Conservation (phyloP, 495 filamentous ascomycete species). For the Podospora pseudoanserina region DNA sequence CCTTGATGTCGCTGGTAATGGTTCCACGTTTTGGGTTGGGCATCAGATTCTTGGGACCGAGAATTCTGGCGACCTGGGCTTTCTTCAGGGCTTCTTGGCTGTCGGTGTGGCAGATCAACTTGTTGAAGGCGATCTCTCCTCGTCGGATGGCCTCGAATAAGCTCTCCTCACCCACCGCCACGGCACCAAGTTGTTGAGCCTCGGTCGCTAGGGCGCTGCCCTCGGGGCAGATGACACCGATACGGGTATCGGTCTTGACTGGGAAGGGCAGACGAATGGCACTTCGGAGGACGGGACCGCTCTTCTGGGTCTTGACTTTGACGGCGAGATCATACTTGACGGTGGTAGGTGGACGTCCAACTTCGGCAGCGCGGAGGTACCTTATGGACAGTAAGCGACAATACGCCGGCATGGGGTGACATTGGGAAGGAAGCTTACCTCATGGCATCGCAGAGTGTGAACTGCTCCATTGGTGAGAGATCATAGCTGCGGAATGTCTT, state of each 20-base stretch:
- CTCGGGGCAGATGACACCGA: constrained; percentile 83
- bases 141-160: constrained; percentile 76
- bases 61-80: constrained; percentile 69
- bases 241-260: constrained; percentile 76
- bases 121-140: constrained; percentile 77
- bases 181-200: constrained; percentile 71
- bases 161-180: constrained; percentile 76
- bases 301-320: constrained; percentile 72
- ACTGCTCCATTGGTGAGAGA: constrained; percentile 60
- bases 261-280: constrained; percentile 85
- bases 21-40: constrained; percentile 82
- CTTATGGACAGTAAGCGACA: constrained; percentile 47
- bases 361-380: constrained; percentile 88
- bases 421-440: constrained; percentile 52
- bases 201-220: constrained; percentile 64
- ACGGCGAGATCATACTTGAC: constrained; percentile 87
- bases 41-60: constrained; percentile 90
- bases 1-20: constrained; percentile 71
- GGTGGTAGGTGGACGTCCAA: constrained; percentile 66
- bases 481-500: constrained; percentile 59
- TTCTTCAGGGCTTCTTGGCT: constrained; percentile 69
- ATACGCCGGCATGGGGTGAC: constrained; percentile 35
- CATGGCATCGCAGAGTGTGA: constrained; percentile 87
- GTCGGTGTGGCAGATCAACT: constrained; percentile 80
- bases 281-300: constrained; percentile 79